These are phyloP conservation scores for Hericium coralloides DNA, from an alignment of 768 basidiomycete genomes.

Conservation along the genomic window DNA sequence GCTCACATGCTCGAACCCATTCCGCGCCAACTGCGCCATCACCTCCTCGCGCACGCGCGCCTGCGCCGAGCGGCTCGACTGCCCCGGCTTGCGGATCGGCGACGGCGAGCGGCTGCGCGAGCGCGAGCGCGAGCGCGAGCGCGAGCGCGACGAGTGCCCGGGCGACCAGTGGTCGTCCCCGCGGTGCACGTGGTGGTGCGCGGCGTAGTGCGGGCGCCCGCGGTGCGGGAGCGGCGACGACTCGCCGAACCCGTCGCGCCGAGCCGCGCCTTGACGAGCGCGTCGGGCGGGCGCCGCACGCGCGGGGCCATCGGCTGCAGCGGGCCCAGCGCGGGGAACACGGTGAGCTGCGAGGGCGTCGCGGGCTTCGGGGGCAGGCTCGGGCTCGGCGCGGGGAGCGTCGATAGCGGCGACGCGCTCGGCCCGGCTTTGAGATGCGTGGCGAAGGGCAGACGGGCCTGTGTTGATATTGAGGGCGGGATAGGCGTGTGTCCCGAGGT, in stretches of 20 bases:
- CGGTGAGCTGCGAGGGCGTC: conserved; percentile 10
- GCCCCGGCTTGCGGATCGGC: conserved; percentile 32
- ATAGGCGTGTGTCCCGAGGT: conserved; percentile 3
- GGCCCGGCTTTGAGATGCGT: conserved; percentile 14
- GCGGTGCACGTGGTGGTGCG: neutral
- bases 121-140: conserved; percentile 31
- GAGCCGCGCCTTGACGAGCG: conserved; percentile 11
- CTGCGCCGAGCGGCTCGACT: conserved; percentile 21
- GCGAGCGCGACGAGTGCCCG: conserved; percentile 24
- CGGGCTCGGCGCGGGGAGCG: conserved; percentile 1
- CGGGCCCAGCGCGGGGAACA: conserved; percentile 2
- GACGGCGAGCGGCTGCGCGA: conserved; percentile 23
- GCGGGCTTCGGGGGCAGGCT: conserved; percentile 12
- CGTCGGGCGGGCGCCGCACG: conserved; percentile 11
- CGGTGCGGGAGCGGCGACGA: conserved; percentile 3
- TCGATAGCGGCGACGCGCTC: conserved; percentile 7
- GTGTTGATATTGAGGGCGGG: neutral
- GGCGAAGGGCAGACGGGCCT: conserved; percentile 20
- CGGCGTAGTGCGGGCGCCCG: conserved; percentile 1
- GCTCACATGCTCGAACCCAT: conserved; percentile 58
- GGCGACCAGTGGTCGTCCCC: conserved; percentile 12
- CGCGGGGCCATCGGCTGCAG: conserved; percentile 12
- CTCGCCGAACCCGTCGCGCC: conserved; percentile 1
- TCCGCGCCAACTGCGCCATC: conserved; percentile 43
- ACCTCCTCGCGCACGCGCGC: conserved; percentile 28